Conservation (phyloP, 305 asterid genomes). For the Solanum aculeatissimum region DNA sequence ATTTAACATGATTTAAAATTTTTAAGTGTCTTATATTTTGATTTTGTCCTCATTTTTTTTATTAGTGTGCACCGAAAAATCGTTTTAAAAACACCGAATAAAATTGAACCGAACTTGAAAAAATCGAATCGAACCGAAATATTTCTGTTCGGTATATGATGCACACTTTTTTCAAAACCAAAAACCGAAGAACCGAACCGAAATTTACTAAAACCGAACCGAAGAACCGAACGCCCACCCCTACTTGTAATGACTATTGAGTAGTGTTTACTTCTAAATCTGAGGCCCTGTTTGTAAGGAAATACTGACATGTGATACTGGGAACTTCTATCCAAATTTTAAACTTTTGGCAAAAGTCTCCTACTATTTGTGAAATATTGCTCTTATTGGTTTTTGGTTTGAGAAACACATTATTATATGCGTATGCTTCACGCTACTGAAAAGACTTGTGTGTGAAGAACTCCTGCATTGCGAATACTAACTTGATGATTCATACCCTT, state of each 20-base stretch:
- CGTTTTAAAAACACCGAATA: no score
- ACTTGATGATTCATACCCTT: background rate
- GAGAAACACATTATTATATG: background rate
- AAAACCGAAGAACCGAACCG: no score
- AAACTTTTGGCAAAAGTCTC: background rate
- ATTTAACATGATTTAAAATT: no score
- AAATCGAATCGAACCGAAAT: no score
- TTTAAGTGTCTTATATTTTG: no score
- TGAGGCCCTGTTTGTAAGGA: background rate
- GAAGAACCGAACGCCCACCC: no score
- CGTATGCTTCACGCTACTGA: background rate
- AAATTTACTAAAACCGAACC: no score
- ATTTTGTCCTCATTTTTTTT: no score
- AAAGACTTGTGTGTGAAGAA: background rate
- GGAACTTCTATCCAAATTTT: background rate
- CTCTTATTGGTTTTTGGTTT: background rate
- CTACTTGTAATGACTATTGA: background rate
- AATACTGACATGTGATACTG: background rate
- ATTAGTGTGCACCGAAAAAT: no score
- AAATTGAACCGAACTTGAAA: no score
- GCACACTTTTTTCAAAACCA: no score
- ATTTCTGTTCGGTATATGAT: no score
- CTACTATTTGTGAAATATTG: background rate
- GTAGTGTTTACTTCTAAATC: background rate
- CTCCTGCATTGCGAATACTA: background rate